A percentile compares a stretch with the other conserved stretches of the same genome.
phyloP scores from a whole-genome alignment of 495 filamentous ascomycete species.

The Penicillium alfredii region DNA sequence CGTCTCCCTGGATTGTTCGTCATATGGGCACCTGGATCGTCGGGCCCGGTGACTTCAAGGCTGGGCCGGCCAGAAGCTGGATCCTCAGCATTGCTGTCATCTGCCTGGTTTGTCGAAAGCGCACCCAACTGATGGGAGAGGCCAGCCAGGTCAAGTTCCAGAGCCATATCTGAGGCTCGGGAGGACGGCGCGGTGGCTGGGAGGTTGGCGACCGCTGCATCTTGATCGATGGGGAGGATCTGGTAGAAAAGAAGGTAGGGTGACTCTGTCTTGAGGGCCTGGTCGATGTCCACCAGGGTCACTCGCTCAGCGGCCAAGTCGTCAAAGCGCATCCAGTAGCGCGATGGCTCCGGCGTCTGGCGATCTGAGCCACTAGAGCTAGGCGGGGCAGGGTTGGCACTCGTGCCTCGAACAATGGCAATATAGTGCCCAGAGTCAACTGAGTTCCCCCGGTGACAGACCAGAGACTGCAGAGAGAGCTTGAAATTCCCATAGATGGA shows the following conservation, averaged over 20 bases:
- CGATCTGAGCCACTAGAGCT: conserved; percentile 45
- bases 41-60: conserved; percentile 15
- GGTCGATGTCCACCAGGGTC: conserved; percentile 66
- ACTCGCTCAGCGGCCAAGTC: conserved; percentile 72
- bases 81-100: conserved; percentile 16
- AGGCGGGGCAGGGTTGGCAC: conserved; percentile 37
- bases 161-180: conserved; percentile 40
- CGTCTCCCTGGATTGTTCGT: conserved; percentile 11
- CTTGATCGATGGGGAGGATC: conserved; percentile 76
- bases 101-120: conserved; percentile 10
- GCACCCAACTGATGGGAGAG: conserved; percentile 14
- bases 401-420: conserved; percentile 65
- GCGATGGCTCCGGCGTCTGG: conserved; percentile 48
- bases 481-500: conserved; percentile 79
- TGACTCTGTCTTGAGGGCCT: conserved; percentile 72
- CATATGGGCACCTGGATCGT: conserved; percentile 7
- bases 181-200: conserved; percentile 53
- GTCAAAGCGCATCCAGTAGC: conserved; percentile 85
- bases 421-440: conserved; percentile 93
- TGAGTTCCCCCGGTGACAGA: conserved; percentile 86
- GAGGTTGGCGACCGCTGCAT: conserved; percentile 48
- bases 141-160: conserved; percentile 22
- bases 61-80: conserved; percentile 16
- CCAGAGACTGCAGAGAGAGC: conserved; percentile 76
- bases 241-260: conserved; percentile 96